These are phyloP conservation scores for Eucalyptus globulus DNA, from an alignment of 345 rosid genomes.

Conservation along the genomic window DNA sequence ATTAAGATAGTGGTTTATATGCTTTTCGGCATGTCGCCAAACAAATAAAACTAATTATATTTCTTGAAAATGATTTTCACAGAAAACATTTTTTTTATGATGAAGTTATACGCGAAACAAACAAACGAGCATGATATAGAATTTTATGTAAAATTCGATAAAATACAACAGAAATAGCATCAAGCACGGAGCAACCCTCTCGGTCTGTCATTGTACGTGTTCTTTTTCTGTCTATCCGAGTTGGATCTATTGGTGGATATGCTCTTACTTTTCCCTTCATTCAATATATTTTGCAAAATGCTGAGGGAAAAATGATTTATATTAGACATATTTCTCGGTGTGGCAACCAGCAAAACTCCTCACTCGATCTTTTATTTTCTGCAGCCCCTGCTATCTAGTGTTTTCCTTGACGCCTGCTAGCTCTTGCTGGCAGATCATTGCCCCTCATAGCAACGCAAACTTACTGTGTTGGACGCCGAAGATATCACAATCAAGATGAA, in stretches of 20 bases:
- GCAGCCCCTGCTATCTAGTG: background rate
- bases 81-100: too few species aligned
- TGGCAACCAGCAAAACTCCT: background rate
- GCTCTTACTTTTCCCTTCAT: background rate
- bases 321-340: background rate
- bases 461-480: background rate
- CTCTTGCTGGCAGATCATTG: background rate
- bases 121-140: too few species aligned
- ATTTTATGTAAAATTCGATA: background rate
- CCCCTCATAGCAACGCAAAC: background rate
- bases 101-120: fast-evolving
- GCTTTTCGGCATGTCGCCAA: background rate
- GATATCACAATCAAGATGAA: background rate
- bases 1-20: background rate
- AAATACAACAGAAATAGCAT: background rate
- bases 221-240: background rate
- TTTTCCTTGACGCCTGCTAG: background rate
- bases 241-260: background rate
- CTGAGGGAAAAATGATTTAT: background rate
- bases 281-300: background rate
- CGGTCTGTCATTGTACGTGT: background rate
- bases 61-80: too few species aligned
- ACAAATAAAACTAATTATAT: too few species aligned
- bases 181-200: background rate
- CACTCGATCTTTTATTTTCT: background rate